Evolutionary conservation across 495 filamentous ascomycete genomes (phyloP).

Genomic region (Neurospora sp.): DNA sequence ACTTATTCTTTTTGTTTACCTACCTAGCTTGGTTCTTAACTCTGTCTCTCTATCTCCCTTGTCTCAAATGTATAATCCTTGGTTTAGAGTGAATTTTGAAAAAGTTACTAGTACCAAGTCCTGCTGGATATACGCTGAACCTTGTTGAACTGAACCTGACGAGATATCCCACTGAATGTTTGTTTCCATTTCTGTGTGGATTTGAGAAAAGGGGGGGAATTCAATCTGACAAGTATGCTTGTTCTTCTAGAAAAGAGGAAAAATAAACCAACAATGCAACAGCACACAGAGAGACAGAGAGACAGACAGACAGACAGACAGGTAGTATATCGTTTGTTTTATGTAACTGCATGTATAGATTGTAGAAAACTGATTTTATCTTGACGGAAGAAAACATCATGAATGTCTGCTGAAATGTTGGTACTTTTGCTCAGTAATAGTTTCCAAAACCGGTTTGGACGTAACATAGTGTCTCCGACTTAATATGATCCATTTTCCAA

Average conservation of each 20-base stretch:
- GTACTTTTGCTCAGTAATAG: neutral
- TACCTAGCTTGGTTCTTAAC: neutral
- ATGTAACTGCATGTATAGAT: neutral
- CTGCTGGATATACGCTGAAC: neutral
- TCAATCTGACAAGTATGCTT: too few species aligned
- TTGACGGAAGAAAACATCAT: neutral
- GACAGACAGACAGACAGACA: neutral
- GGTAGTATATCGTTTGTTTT: neutral
- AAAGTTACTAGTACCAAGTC: neutral
- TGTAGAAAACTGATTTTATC: too few species aligned
- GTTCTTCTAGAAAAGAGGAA: too few species aligned
- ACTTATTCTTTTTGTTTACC: neutral
- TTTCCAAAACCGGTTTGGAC: neutral
- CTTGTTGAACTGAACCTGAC: neutral
- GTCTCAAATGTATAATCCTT: neutral
- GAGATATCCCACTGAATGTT: too few species aligned
- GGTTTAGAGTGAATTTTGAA: neutral
- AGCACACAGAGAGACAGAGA: neutral
- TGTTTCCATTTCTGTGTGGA: too few species aligned
- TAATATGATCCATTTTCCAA: neutral
- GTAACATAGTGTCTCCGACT: neutral
- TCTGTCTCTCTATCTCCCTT: neutral
- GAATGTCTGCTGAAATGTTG: neutral
- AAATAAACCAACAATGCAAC: too few species aligned
- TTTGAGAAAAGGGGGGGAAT: too few species aligned